Evolutionary conservation across 345 rosid species (phyloP).

Genomic region (Populus deltoides): DNA sequence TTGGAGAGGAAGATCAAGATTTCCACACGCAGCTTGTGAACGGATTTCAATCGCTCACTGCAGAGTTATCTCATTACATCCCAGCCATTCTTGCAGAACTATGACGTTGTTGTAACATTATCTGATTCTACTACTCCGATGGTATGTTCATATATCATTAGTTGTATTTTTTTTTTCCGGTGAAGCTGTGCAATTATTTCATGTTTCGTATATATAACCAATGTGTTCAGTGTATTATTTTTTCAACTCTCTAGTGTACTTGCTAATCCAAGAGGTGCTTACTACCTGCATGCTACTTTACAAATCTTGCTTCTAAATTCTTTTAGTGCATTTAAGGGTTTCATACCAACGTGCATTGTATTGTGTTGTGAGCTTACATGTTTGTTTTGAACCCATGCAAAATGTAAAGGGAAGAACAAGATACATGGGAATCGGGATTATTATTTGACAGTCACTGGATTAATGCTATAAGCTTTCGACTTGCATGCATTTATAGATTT

Average conservation of each 20-base stretch:
- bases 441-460: too few relatives aligned
- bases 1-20: slow-evolving; percentile 97
- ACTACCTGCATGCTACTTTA: neutral
- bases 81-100: slow-evolving; percentile 98
- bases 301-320: neutral
- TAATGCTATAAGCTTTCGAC: too few relatives aligned
- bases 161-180: neutral
- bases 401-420: too few relatives aligned
- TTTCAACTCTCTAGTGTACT: neutral
- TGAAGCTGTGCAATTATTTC: slow-evolving; percentile 2
- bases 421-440: too few relatives aligned
- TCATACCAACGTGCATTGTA: neutral
- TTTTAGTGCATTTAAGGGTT: neutral
- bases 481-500: neutral
- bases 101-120: slow-evolving; percentile 24
- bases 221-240: neutral
- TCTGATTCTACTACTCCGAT: neutral
- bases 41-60: slow-evolving; percentile 97
- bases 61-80: slow-evolving; percentile 92
- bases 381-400: neutral
- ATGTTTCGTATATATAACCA: neutral
- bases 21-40: slow-evolving; percentile 98
- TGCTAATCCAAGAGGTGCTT: neutral
- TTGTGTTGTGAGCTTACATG: neutral
- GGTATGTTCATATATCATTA: neutral